Evolutionary conservation across 345 rosid species (phyloP).

Genomic region (Populus tremula): DNA sequence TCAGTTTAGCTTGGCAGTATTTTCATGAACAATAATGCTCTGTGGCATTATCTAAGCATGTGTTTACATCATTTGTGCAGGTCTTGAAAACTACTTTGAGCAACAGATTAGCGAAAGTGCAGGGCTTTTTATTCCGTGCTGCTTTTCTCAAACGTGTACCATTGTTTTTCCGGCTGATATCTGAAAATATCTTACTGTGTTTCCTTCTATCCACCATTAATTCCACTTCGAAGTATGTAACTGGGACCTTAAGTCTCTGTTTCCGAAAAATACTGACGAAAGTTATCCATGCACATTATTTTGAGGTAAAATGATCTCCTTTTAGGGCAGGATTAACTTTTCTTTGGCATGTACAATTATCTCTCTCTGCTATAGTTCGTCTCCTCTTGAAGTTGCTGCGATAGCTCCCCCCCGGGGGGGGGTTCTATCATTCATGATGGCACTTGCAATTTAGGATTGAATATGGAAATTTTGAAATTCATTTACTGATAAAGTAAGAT

Average conservation of each 20-base stretch:
- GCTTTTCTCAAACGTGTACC: conserved; percentile 93
- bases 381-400: neutral
- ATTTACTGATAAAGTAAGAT: neutral
- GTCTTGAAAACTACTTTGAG: conserved; percentile 81
- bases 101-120: conserved; percentile 96
- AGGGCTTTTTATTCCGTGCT: conserved; percentile 94
- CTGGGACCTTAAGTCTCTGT: conserved; percentile 79
- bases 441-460: neutral
- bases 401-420: neutral
- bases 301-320: conserved; percentile 53
- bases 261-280: conserved; percentile 91
- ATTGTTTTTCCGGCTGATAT: conserved; percentile 71
- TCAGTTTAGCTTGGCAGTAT: neutral
- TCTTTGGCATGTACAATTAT: neutral
- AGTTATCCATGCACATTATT: conserved; percentile 80
- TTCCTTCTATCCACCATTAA: conserved; percentile 78
- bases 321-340: neutral
- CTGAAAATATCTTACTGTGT: conserved; percentile 87
- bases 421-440: neutral
- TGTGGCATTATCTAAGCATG: neutral
- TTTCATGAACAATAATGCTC: neutral
- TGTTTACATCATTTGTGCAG: conserved; percentile 40
- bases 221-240: conserved; percentile 84
- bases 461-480: neutral
- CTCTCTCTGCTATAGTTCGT: neutral